Base-by-base conservation (phyloP, 257 asterid species). In the Leonotis leonurus region DNA sequence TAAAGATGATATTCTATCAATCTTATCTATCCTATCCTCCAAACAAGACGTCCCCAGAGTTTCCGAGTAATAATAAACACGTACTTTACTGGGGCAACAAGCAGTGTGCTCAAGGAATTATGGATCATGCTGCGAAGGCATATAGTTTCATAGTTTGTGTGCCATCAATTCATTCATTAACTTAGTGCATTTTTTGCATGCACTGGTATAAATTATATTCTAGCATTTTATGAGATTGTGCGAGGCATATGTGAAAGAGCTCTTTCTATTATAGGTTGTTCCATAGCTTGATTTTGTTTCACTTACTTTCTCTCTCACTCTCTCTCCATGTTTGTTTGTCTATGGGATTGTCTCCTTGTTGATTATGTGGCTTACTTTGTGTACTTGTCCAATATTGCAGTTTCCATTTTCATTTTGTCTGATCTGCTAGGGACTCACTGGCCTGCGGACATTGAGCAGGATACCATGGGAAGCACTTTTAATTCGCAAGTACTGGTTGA, bases 401-500 rank as follows among this genome's bases (percentile, higher is more conserved):
- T 58, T 33, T 20, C 43, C 26, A 13, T 33, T 32, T 67, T 57
- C 18, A 10, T 6, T 60, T 55, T 41, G 26, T 53, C 11, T 35
- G 71, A 70, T 54, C 75, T 68, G 75, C 70, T 61, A 35, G 70
- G 36, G 65, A 48, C 72, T 67, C 67, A 45, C 32, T 65, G 67
- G 67, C 64, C 69, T 57, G 54, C 48, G 20, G 53, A 45, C 56
- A 21, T 46, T 41, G 72, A 49, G 61, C 43, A 18, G 24, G 77
- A 59, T 70, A 68, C 74, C 71, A 93, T 93, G 99, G 94, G 89
- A 49, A 85, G 90, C 78, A 61, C 80, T 70, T 93, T 89, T 70
- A 89, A 89, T 80, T 81, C 96, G 0, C 96, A 83, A 62, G 89
- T 93, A 72, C 70, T 93, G 84, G 85, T 76, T 74, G 99, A 89